Base-by-base conservation (phyloP, 768 basidiomycete genomes). In the Leucosporidium yakuticum region DNA sequence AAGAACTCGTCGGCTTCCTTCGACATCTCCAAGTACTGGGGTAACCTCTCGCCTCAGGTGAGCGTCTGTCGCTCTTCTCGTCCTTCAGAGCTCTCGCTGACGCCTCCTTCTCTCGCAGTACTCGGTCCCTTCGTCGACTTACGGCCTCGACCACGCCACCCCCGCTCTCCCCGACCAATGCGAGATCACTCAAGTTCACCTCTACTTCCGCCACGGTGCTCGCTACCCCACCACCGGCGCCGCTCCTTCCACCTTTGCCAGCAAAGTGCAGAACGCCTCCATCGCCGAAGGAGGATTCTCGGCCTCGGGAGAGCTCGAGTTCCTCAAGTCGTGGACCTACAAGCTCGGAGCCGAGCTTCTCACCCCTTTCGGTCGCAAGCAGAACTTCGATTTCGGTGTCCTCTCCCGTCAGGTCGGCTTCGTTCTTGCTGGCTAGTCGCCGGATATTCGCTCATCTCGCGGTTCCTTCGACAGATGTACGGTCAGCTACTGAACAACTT, bases 341-440 rank as follows among this genome's bases (percentile, higher is more conserved):
- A 88, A 90, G 74, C 84, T 97, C 4, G 94, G 94, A 17, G 87
- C 88, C 80, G 94, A 96, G 76, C 74, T 84, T 34, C 80, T 96
- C 67, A 92, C 91, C 20, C 90, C 92, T 1, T 94, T 94, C 70
- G 92, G 92, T 57, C 82, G 92, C 60, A 85, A 89, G 73, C 91
- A 94, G 72, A 79, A 92, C 64, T 94, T 89, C 62, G 85, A 87
- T 44, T 81, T 87, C 15, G 86, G 87, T 12, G 84, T 85, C 60
- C 76, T 20, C 58, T 77, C 19, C 74, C 77, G n/a, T 31, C 48
- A 25, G 27, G 20, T 25, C 8, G 62, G 17, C 14, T 34, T 29
- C 19, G 36, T n/a, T 4, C 51, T 6, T 36, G 5, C 12, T 36
- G 5, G 34, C 5, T 5, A 6, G 5, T 36, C 34, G 34, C 15